Evolutionary conservation across 495 filamentous ascomycete genomes (phyloP).

Genomic region (Xylaria castorea): DNA sequence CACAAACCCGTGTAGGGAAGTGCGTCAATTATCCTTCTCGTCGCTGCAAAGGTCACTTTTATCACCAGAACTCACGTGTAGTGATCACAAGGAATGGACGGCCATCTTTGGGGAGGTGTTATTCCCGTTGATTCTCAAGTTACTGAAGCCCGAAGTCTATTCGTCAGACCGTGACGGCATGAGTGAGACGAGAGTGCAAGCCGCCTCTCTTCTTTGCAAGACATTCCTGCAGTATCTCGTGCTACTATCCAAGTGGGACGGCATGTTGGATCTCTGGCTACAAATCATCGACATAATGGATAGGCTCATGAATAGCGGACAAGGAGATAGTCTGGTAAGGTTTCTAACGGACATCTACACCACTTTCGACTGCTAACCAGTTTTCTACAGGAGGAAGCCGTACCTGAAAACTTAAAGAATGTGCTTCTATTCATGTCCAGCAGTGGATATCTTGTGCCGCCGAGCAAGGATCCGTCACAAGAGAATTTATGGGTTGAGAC

Average conservation of each 20-base stretch:
- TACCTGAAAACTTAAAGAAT: constrained; percentile 95
- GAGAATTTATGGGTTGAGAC: constrained; percentile 78
- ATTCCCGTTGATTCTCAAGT: constrained; percentile 87
- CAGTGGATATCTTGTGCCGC: constrained; percentile 81
- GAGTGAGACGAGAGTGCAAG: constrained; percentile 93
- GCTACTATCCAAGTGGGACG: constrained; percentile 80
- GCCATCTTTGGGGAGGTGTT: constrained; percentile 94
- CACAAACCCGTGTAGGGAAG: constrained; percentile 93
- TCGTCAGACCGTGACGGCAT: constrained; percentile 91
- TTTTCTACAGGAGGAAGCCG: constrained; percentile 80
- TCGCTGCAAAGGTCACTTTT: constrained; percentile 86
- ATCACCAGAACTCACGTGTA: constrained; percentile 75
- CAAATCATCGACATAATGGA: constrained; percentile 95
- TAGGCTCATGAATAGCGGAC: constrained; percentile 93
- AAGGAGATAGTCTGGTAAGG: constrained; percentile 87
- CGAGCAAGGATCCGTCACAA: constrained; percentile 64
- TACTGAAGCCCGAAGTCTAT: constrained; percentile 95
- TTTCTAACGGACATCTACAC: constrained; percentile 20
- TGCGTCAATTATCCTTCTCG: constrained; percentile 86
- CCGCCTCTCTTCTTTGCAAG: constrained; percentile 88
- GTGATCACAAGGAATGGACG: constrained; percentile 87
- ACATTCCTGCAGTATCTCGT: constrained; percentile 95
- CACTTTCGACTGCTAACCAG: constrained; percentile 29
- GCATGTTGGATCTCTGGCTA: constrained; percentile 93
- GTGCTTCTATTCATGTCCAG: constrained; percentile 95